Evolutionary conservation across 2,329 filamentous ascomycete species (phyloP), one percentile per base, ranked within the genome.

Genomic region (Incumbomyces lentus): DNA sequence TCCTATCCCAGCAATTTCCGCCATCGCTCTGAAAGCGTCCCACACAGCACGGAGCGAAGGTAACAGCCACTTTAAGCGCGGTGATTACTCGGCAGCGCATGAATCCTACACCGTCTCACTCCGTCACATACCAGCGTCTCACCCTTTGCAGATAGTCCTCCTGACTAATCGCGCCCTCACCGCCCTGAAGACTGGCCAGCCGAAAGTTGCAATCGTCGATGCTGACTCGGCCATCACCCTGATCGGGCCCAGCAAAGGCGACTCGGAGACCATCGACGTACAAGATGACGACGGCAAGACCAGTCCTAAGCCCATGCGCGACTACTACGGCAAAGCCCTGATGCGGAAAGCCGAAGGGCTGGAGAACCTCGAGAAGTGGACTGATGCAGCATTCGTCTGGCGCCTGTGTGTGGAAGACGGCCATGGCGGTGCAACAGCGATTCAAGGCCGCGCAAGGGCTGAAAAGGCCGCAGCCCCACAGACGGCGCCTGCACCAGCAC

Each of bases 281-380:
- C 74, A 72, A 18, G 74, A 72, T 17, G 68, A 70, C 5, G 75
- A 75, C 46, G 67, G 68, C 6, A 71, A 72, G n/a, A 75, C 80
- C 30, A 74, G 82, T 47, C 69, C 70, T 16, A 92, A 93, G 55
- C 83, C 90, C 40, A 94, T 98, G 86, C 84, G 79, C 52, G 89
- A 95, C 14, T 85, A 95, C 52, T 96, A 84, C 60, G 89, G 87
- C 44, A 98, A 96, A 64, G 90, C 90, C 0, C 69, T 96, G 26
- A 90, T 86, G 68, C 83, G 92, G 45, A 96, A 96, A 69, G 92
- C 92, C 1, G 92, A 98, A 66, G 92, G 88, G 1, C 73, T 96
- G 6, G 92, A 98, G 64, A 84, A 95, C 60, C 83, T 98, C 73
- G 92, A 98, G 68, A 86, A 84, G 61, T 98, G 90, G 90, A 67